Base-by-base conservation (phyloP, 345 rosid genomes). In the Moringa oleifera region DNA sequence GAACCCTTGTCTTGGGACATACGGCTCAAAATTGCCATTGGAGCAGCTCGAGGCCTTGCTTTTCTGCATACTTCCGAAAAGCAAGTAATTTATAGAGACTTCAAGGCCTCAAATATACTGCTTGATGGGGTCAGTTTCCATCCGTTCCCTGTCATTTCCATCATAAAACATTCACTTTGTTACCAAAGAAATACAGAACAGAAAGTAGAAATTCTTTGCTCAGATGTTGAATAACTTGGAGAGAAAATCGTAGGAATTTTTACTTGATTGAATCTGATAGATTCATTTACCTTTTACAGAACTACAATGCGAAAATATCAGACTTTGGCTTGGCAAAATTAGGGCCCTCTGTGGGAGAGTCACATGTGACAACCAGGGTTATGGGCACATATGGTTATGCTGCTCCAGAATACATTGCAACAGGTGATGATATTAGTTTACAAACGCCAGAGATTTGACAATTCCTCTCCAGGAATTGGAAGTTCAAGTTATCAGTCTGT, bases 1-100 rank as follows among this genome's bases (percentile, higher is more conserved):
- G 88, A 86, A 52, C 89, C 97, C 28, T 70, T 93, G 19, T 80
- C 94, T 53, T 93, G 98, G 96, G 87, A 90, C 19, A 65, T 80
- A n/a, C 70, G 96, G 74, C 80, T 93, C 51, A 84, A 80, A 74
- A 88, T 88, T 68, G 83, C 81, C 24, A 73, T 79, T 56, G 97
- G 91, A 77, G 91, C 97, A 25, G 96, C 96, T 58, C 82, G 79
- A 51, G 97, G 91, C 56, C 81, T 93, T 53, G 82, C 84, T 20
- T 88, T 84, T 74, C 77, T 87, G 46, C 98, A 93, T 68, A 58
- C 81, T 47, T 86, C 82, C 18, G 86, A 87, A 18, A 81, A 81
- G 77, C 75, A 83, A 71, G 85, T 93, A 79, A 90, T 90, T 63
- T 83, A 87, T 70, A 74, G 91, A 68, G 95, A 89, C 75, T 89